phyloP scores from a whole-genome alignment of 345 rosid genomes.

The Salix udensis region DNA sequence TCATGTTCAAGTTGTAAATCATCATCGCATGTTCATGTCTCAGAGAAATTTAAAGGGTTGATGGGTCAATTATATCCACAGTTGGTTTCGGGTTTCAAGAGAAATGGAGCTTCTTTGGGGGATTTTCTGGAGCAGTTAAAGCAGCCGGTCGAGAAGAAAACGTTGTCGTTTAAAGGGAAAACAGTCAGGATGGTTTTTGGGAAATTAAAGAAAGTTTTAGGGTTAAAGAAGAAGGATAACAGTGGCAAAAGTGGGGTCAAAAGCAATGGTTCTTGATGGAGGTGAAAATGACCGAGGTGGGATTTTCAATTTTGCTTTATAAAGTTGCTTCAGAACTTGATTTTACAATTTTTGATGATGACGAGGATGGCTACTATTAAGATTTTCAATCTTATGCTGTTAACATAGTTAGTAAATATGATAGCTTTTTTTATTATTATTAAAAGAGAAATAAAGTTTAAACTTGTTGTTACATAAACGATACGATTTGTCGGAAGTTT shows the following conservation, averaged over 20 bases:
- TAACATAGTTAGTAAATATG: not conserved
- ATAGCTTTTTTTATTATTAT: not conserved
- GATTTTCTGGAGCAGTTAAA: conserved; percentile 14
- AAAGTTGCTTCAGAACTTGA: not conserved
- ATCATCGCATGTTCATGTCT: not conserved
- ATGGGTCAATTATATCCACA: conserved; percentile 30
- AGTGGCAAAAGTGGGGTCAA: not conserved
- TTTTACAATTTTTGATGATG: not conserved
- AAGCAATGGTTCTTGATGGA: not conserved
- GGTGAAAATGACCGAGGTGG: not conserved
- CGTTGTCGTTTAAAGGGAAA: not conserved
- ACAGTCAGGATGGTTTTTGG: conserved; percentile 4
- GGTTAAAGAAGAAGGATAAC: conserved; percentile 25
- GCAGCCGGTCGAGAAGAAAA: conserved; percentile 4
- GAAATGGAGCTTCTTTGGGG: conserved; percentile 32
- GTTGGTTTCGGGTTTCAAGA: conserved; percentile 19
- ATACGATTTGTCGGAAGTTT: not conserved
- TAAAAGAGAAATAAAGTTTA: not conserved
- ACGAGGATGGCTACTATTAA: not conserved
- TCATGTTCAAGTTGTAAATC: not conserved
- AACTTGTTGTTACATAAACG: not conserved
- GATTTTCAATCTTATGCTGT: not conserved
- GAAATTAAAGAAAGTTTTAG: conserved; percentile 33
- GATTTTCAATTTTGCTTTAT: not conserved
- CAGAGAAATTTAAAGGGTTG: conserved; percentile 26